Percentiles rank a stretch among this genome's conserved stretches.
phyloP scores from a whole-genome alignment of 1,139 yeast species.

The Wickerhamomyces sp. region DNA sequence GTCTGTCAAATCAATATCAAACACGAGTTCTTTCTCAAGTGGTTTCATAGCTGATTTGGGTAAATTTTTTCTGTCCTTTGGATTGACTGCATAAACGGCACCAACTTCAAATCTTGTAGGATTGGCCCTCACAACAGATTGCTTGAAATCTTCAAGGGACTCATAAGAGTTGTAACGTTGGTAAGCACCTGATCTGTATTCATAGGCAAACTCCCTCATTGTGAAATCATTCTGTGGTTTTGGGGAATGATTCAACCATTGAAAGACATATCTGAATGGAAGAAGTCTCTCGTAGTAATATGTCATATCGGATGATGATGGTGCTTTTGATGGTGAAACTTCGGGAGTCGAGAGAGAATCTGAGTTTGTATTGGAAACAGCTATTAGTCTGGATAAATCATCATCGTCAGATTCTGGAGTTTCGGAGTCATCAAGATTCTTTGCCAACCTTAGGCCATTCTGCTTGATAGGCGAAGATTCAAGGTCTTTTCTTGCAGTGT shows the following conservation, averaged over 20 bases:
- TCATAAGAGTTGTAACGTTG: slow-evolving; percentile 81
- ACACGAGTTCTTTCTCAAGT: slow-evolving; percentile 77
- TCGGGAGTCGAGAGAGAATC: not conserved
- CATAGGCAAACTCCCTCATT: slow-evolving; percentile 92
- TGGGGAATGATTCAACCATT: slow-evolving; percentile 87
- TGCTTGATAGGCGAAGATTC: slow-evolving; percentile 19
- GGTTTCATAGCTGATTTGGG: slow-evolving; percentile 81
- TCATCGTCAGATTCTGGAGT: slow-evolving; percentile 4
- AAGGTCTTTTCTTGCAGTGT: slow-evolving; percentile 8
- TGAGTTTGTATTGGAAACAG: not conserved
- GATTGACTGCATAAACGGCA: slow-evolving; percentile 83
- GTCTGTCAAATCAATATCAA: slow-evolving; percentile 97
- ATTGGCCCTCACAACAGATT: slow-evolving; percentile 62
- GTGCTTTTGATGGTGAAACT: slow-evolving; percentile 27
- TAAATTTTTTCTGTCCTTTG: slow-evolving; percentile 75
- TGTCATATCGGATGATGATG: slow-evolving; percentile 63
- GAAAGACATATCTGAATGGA: slow-evolving; percentile 71
- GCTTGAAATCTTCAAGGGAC: slow-evolving; percentile 66
- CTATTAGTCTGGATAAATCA: not conserved
- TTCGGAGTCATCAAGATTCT: slow-evolving; percentile 1
- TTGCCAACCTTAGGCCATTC: not conserved
- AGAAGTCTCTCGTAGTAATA: slow-evolving; percentile 69
- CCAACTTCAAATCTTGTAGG: slow-evolving; percentile 97
- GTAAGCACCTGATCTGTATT: slow-evolving; percentile 78
- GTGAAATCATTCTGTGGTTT: slow-evolving; percentile 66